Conservation (phyloP, 2,329 filamentous ascomycete species). For the Aspergillus puulaauensis region DNA sequence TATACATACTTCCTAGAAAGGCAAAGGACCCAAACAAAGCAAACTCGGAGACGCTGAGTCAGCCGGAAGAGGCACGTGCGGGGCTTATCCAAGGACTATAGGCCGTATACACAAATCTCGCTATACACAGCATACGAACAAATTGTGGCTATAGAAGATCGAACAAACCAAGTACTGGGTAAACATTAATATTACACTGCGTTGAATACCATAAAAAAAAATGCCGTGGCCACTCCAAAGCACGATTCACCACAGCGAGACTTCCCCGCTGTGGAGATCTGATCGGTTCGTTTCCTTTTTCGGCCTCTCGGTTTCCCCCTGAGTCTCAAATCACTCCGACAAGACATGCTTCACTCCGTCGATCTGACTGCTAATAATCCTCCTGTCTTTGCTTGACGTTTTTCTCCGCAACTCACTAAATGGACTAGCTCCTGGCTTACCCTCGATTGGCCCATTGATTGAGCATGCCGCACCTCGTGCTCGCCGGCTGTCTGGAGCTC, state of each 20-base stretch:
- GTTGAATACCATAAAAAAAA: background rate
- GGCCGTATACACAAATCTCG: background rate
- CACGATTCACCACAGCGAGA: background rate
- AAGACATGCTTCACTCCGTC: slow-evolving; percentile 1
- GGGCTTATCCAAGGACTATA: background rate
- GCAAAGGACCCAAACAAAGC: slow-evolving; percentile 16
- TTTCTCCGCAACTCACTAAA: slow-evolving; percentile 1
- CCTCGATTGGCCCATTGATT: slow-evolving; percentile 10
- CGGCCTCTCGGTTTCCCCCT: slow-evolving; percentile 13
- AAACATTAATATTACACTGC: background rate
- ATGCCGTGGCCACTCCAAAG: background rate
- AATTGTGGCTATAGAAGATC: background rate
- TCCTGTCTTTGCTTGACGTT: slow-evolving; percentile 3
- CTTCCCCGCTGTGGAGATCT: slow-evolving; percentile 17
- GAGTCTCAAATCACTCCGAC: slow-evolving; percentile 2
- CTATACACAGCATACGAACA: background rate
- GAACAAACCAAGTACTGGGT: background rate
- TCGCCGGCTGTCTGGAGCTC: slow-evolving; percentile 11
- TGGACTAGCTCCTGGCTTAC: background rate
- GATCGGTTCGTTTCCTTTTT: slow-evolving; percentile 4
- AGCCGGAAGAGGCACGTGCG: slow-evolving; percentile 24
- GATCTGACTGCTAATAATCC: slow-evolving; percentile 5
- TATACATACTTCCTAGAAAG: slow-evolving; percentile 14
- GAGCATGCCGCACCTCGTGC: slow-evolving; percentile 13
- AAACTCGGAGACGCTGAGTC: slow-evolving; percentile 24